Evolutionary conservation across 1,284 basidiomycete species (phyloP).

Genomic region (Ceratobasidium sp.): DNA sequence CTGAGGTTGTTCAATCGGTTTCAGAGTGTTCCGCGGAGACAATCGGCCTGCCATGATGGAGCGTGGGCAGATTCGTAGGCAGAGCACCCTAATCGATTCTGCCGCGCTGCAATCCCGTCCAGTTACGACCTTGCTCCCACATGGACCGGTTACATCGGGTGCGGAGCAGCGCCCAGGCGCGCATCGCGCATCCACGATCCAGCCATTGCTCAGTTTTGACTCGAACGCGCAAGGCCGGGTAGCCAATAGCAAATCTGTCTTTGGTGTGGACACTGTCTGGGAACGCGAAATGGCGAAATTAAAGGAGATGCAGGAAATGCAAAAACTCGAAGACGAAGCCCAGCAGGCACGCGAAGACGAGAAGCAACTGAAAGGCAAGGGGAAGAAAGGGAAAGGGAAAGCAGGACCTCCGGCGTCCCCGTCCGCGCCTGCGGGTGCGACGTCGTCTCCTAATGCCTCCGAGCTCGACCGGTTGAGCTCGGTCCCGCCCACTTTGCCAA

Average conservation of each 20-base stretch:
- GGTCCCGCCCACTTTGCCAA: slow-evolving; percentile 40
- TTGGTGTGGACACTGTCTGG: slow-evolving; percentile 85
- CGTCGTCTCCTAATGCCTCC: slow-evolving; percentile 6
- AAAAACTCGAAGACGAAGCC: slow-evolving; percentile 63
- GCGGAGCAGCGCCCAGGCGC: slow-evolving; percentile 21
- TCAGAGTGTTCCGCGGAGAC: slow-evolving; percentile 79
- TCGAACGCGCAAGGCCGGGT: slow-evolving; percentile 49
- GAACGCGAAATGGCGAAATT: slow-evolving; percentile 82
- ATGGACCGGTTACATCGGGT: slow-evolving; percentile 26
- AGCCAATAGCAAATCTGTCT: slow-evolving; percentile 74
- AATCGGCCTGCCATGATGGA: slow-evolving; percentile 88
- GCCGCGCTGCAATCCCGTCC: slow-evolving; percentile 67
- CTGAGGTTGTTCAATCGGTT: slow-evolving; percentile 43
- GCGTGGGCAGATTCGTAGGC: slow-evolving; percentile 65
- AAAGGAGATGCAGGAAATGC: slow-evolving; percentile 64
- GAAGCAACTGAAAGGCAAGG: slow-evolving; percentile 61
- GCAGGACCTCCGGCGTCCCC: slow-evolving; percentile 22
- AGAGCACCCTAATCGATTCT: slow-evolving; percentile 80
- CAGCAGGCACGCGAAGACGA: slow-evolving; percentile 56
- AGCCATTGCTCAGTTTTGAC: slow-evolving; percentile 48
- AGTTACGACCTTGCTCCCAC: slow-evolving; percentile 52
- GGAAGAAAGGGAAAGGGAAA: slow-evolving; percentile 39
- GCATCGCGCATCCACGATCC: slow-evolving; percentile 35
- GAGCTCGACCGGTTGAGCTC: slow-evolving; percentile 37
- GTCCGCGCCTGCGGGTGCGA: slow-evolving; percentile 5